Evolutionary conservation across 768 basidiomycete genomes (phyloP), one percentile per base, ranked within the genome.

Genomic region (Hirschioporus abietinus): DNA sequence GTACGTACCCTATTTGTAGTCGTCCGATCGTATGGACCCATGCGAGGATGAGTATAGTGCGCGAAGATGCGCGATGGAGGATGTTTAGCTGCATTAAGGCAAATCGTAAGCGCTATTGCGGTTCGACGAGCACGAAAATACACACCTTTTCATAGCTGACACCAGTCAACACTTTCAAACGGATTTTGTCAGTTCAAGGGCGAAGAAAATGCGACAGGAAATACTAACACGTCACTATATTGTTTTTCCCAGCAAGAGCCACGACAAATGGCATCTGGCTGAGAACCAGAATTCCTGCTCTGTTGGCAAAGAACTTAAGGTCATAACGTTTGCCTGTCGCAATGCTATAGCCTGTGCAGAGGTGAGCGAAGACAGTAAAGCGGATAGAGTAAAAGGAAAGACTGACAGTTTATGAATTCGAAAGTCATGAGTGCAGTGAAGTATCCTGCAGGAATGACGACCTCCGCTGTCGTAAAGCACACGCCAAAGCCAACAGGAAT

Each of bases 181-280:
- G 20, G 42, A 15, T 15, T 20, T 15, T 52, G 42, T 52, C 58
- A 65, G 58, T 59, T 34, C 1, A 70, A 30, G 30, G 30, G 24
- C 25, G n/a, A 15, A 66, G 36, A 27, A 23, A 58, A 15, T 20
- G 17, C 9, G 18, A 9, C 30, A 63, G 4, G 24, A 35, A 20
- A 57, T n/a, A 73, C 78, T 5, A 60, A 79, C 80, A 57, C 6
- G 80, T 77, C 25, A 85, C 75, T 30, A 80, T 9, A 60, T 85
- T 85, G 71, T 85, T 82, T 74, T 85, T 85, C 18, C 79, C 81
- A 0, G 81, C 82, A 1, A 85, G 76, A 5, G 76, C 81, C 0
- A 82, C 76, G 65, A 84, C 76, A 2, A 84, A 70, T 1, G 81
- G 79, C 4, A 81, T 68, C 69, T 84, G 81, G 24, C 71, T 73